Percentiles rank a stretch among this genome's conserved stretches.
These are phyloP conservation scores for sweet orange (Citrus sinensis) DNA, from an alignment of 345 rosid genomes.

Conservation along the genomic window DNA sequence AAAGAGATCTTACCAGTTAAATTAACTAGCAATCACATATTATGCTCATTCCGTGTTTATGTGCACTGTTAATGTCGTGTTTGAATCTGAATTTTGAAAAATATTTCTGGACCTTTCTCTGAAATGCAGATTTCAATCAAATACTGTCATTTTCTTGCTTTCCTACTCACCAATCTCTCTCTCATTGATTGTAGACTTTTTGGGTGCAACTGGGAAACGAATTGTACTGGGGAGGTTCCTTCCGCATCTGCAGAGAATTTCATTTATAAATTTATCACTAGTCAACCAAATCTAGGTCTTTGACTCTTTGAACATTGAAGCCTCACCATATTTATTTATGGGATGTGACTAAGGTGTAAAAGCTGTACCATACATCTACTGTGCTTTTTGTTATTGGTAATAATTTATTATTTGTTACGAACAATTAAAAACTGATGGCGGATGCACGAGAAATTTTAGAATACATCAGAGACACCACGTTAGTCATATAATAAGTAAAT, in stretches of 20 bases:
- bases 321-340: neutral
- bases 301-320: neutral
- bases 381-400: too few relatives aligned
- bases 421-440: too few relatives aligned
- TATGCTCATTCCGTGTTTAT: neutral
- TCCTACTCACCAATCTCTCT: neutral
- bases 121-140: neutral
- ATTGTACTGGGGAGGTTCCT: conserved; percentile 21
- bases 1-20: neutral
- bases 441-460: too few relatives aligned
- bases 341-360: too few relatives aligned
- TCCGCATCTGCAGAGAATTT: neutral
- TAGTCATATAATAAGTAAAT: too few relatives aligned
- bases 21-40: neutral
- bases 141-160: neutral
- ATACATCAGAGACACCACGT: rapidly evolving
- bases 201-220: neutral
- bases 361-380: too few relatives aligned
- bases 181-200: neutral
- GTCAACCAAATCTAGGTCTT: neutral
- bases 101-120: neutral
- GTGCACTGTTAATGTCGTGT: neutral
- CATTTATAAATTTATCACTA: neutral
- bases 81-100: neutral
- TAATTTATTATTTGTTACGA: too few relatives aligned